Conservation (phyloP, 805 yeast species). For the Metschnikowia anglica region DNA sequence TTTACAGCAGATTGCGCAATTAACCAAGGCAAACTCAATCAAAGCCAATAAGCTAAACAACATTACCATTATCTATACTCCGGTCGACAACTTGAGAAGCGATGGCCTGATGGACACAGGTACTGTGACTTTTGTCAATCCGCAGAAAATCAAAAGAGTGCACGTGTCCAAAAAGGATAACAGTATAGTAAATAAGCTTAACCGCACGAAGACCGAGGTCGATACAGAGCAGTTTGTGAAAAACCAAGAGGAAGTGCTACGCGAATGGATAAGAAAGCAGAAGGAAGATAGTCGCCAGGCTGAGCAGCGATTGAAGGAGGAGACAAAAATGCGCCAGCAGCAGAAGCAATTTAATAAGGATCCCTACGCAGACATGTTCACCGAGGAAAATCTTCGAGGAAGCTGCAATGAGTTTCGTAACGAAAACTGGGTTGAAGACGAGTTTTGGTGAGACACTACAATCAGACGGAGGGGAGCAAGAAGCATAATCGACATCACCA, state of each 20-base stretch:
- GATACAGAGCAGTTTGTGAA: conserved; percentile 45
- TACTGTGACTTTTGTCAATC: conserved; percentile 70
- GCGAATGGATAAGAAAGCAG: conserved; percentile 37
- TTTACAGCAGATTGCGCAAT: conserved; percentile 55
- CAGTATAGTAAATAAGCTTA: conserved; percentile 57
- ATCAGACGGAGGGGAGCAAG: no score
- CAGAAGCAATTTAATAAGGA: conserved; percentile 39
- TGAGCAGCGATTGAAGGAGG: conserved; percentile 30
- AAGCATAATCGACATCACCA: no score
- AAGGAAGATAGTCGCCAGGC: conserved; percentile 38
- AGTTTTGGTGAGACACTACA: conserved; percentile 32
- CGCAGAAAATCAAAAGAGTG: conserved; percentile 50
- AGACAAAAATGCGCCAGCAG: conserved; percentile 36
- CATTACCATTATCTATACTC: conserved; percentile 67
- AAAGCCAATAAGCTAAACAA: conserved; percentile 70
- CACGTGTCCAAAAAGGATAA: conserved; percentile 58
- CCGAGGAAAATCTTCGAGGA: conserved; percentile 44
- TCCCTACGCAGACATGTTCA: conserved; percentile 45
- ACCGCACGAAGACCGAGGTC: conserved; percentile 61
- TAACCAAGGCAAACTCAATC: conserved; percentile 75
- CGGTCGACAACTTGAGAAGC: conserved; percentile 67
- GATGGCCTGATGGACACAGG: conserved; percentile 75
- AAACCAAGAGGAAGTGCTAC: conserved; percentile 30
- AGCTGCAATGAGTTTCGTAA: conserved; percentile 47
- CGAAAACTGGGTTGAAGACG: conserved; percentile 56